Evolutionary conservation across 2,329 filamentous ascomycete species (phyloP).

Genomic region (Stachybotrys echinatus): DNA sequence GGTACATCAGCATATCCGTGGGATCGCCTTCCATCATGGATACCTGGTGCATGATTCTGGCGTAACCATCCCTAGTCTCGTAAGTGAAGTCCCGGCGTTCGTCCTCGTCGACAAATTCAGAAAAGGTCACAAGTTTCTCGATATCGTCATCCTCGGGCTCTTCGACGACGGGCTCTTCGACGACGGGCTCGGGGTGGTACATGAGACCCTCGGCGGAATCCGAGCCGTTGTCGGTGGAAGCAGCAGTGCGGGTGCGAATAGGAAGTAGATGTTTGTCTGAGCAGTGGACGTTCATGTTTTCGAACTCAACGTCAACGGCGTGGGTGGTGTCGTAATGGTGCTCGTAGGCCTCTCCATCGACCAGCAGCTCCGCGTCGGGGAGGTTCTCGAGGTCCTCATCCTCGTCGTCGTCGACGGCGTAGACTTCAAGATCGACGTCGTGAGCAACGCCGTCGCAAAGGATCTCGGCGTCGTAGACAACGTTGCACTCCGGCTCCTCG

Average conservation of each 20-base stretch:
- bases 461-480: conserved; percentile 21
- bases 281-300: conserved; percentile 12
- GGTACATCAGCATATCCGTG: no score
- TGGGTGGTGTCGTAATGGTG: conserved; percentile 12
- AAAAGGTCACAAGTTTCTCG: background rate
- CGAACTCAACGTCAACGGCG: conserved; percentile 20
- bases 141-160: conserved; percentile 4
- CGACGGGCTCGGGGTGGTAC: background rate
- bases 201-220: background rate
- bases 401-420: conserved; percentile 16
- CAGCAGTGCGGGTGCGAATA: background rate
- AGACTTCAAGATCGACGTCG: conserved; percentile 23
- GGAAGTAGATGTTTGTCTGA: conserved; percentile 7
- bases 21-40: no score
- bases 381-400: conserved; percentile 12
- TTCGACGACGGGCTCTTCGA: background rate
- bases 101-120: no score
- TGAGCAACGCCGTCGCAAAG: background rate
- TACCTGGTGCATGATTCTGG: no score
- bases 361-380: conserved; percentile 21
- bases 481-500: conserved; percentile 7
- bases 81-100: no score
- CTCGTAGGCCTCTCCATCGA: conserved; percentile 21
- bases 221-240: background rate
- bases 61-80: no score